phyloP scores from a whole-genome alignment of 306 rosid genomes.

The Alnus glutinosa region DNA sequence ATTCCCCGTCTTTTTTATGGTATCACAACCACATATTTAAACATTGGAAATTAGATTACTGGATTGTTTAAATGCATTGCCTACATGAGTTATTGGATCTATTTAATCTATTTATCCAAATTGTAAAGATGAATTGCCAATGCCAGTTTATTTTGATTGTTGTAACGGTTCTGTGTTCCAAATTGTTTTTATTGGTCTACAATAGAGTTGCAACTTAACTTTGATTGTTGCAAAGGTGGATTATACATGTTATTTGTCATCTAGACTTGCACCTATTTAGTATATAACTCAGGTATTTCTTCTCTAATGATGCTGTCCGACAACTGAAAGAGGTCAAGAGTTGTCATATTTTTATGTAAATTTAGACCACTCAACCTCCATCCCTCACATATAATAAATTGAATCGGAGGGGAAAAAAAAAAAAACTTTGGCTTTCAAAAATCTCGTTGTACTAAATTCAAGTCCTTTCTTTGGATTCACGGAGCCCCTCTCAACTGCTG shows the following conservation, averaged over 20 bases:
- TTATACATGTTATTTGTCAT: background rate
- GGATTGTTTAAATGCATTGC: background rate
- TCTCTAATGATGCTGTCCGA: too few species aligned
- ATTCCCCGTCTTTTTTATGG: background rate
- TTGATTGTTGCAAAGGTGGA: background rate
- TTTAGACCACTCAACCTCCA: too few species aligned
- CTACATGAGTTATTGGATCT: background rate
- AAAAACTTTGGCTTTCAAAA: too few species aligned
- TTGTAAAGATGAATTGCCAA: background rate
- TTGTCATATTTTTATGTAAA: too few species aligned
- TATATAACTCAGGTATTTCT: too few species aligned
- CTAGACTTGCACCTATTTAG: too few species aligned
- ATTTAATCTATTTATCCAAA: background rate
- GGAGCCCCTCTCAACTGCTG: too few species aligned
- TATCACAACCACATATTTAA: background rate
- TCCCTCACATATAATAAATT: too few species aligned
- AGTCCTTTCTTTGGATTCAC: too few species aligned
- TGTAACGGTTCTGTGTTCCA: background rate
- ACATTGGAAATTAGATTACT: background rate
- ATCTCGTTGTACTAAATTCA: too few species aligned
- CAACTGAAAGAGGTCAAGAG: too few species aligned
- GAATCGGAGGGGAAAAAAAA: too few species aligned
- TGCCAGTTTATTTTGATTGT: background rate
- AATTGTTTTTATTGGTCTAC: background rate
- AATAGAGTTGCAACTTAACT: background rate